phyloP scores from a whole-genome alignment of 495 filamentous ascomycete genomes.

The Parmelia sp. region DNA sequence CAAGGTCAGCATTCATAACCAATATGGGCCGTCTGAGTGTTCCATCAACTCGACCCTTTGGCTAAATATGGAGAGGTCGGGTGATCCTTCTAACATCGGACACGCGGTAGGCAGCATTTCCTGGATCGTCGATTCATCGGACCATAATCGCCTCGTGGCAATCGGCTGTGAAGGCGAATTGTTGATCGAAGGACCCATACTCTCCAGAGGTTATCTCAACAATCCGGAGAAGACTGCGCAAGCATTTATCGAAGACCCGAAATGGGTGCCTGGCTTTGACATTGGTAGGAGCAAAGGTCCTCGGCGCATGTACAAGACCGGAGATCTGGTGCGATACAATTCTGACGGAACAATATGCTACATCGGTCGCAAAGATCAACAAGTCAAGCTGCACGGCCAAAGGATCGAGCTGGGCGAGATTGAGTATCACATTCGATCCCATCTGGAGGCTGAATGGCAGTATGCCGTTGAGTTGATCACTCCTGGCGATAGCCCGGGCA shows the following conservation, averaged over 20 bases:
- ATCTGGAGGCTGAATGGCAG: slow-evolving; percentile 36
- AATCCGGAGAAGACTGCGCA: slow-evolving; percentile 46
- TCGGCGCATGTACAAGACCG: slow-evolving; percentile 29
- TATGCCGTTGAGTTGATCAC: slow-evolving; percentile 35
- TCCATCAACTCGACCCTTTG: slow-evolving; percentile 29
- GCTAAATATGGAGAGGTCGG: slow-evolving; percentile 5
- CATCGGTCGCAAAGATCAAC: slow-evolving; percentile 31
- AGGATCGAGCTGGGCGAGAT: slow-evolving; percentile 33
- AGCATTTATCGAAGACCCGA: slow-evolving; percentile 39
- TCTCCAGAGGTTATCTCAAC: slow-evolving; percentile 50
- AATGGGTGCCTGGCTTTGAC: slow-evolving; percentile 33
- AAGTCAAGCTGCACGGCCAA: slow-evolving; percentile 33
- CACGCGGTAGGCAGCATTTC: slow-evolving; percentile 40
- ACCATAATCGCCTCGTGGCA: slow-evolving; percentile 43
- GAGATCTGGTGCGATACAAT: slow-evolving; percentile 31
- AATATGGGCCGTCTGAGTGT: slow-evolving; percentile 54
- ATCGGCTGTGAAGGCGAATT: slow-evolving; percentile 51
- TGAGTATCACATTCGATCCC: slow-evolving; percentile 35
- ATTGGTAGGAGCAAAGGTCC: slow-evolving; percentile 18
- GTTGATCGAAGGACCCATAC: slow-evolving; percentile 41
- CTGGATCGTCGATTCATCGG: slow-evolving; percentile 51
- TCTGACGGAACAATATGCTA: slow-evolving; percentile 26
- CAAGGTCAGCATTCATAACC: slow-evolving; percentile 46
- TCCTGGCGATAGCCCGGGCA: slow-evolving; percentile 27
- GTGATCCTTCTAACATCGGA: slow-evolving; percentile 44